Evolutionary conservation across 169 alveolate genomes (phyloP), one percentile per base, ranked within the genome.

Genomic region (Eimeria sp.): DNA sequence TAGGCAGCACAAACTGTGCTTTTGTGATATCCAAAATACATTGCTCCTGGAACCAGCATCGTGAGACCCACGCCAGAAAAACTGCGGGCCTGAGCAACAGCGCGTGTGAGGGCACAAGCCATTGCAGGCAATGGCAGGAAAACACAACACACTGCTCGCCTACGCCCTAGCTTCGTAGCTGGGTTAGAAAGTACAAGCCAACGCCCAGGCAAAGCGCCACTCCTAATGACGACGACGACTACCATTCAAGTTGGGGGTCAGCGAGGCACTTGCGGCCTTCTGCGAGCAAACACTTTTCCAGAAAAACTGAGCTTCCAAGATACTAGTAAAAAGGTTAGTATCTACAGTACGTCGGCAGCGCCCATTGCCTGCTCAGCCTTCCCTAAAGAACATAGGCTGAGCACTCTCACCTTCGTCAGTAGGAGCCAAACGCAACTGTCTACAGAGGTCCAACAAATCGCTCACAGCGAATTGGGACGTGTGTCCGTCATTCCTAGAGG

Each of bases 361-460:
- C 25, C 14, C 54, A 52, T 54, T 52, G 43, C 18, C 68, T 80
- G 16, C 76, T 2, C 6, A 83, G 20, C 72, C 27, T 23, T 37
- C 6, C 60, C 58, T 60, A 37, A 18, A 33, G 46, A 46, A n/a
- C 20, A 16, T 4, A 62, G 80, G 13, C 14, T 23, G 16, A 8
- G 83, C 54, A 6, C 37, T 64, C 93, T 40, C 80, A 87, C 93
- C 93, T 62, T 23, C 93, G 54, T 18, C 60, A 0, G 62, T 0
- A 37, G 43, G 23, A 25, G 93, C 83, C 66, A 64, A 11, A n/a
- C 82, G 93, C 18, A 87, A 33, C 93, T 87, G 83, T 64, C 80
- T 87, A 64, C 93, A 64, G 43, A 87, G 93, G 80, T 87, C 93
- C 80, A 87, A 25, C 62, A 87, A 33, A 64, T 87, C 93, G 83